Evolutionary conservation across 1,284 basidiomycete genomes (phyloP), one percentile per base, ranked within the genome.

Genomic region (Ustilago bromivora): DNA sequence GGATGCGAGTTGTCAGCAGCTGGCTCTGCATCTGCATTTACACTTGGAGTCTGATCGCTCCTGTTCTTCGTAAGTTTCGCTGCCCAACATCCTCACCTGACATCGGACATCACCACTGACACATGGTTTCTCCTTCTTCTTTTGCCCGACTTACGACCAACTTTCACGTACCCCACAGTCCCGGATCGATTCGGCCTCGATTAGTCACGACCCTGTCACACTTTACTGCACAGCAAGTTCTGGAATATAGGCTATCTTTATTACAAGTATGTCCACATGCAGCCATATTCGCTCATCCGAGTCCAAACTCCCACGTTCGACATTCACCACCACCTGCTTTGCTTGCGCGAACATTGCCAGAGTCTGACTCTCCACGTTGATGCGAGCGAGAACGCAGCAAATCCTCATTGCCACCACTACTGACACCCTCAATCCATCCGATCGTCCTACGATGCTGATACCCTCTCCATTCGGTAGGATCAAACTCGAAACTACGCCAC

Each of bases 1-100:
- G 97, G 96, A 98, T 98, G 94, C 89, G 97, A 6, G 90, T 98
- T 53, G 92, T 98, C 40, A 96, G 94, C 55, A 93, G 93, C 81
- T 99, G 88, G 79, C 58, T 80, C 12, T 85, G 82, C 66, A 79
- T 79, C 31, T 46, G 61, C 56, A 76, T 83, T 17, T 84, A 83
- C 38, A 66, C 49, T 7, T 75, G 81, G 77, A 87, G 86, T 32
- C 69, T 87, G 3, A 82, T 97, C 51, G 96, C 94, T 11, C 96
- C 96, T 1, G 92, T 95, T 36, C 71, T 97, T 89, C 95, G 90
- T 95, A 95, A 54, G 96, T 89, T 64, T 13, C 32, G 4, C 31
- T 3, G n/a, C 34, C 59, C 11, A 28, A 31, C 5, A 13, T 31
- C 11, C 10, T 31, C 10, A 9, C 12, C 17, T 35, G 35, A 6